Evolutionary conservation across 257 asterid genomes (phyloP), one percentile per base, ranked within the genome.

Genomic region (Primulina eburnea): DNA sequence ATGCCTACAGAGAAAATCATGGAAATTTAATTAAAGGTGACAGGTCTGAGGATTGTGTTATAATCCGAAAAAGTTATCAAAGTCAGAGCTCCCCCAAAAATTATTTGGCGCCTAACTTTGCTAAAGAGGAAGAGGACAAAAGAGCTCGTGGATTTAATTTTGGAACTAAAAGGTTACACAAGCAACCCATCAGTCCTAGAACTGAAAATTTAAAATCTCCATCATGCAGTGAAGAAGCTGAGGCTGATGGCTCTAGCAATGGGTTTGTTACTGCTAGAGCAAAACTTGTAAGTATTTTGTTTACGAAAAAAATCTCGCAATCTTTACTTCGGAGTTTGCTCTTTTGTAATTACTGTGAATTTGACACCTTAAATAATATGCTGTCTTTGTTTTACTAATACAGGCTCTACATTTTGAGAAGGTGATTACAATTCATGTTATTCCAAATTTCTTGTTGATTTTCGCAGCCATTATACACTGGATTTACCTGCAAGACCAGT

Each of bases 211-310:
- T 75, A 26, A 83, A 83, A 76, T 87, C 96, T 47, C 89, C 97
- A 47, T 76, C 84, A 33, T 70, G 75, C 75, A 67, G 62, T 65
- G 95, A 87, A 82, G 96, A 88, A 79, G 80, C 79, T 68, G 92
- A 81, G 17, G 58, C n/a, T 18, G 92, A 84, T 77, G 80, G 81
- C 73, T 76, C 96, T 34, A 77, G 80, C 73, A 84, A 80, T 73
- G 97, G 97, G 70, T 94, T 94, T 78, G 99, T 94, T 60, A 94
- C 97, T 76, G 99, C 97, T 62, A 87, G 92, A 76, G 79, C 89
- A 70, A 94, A 94, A 88, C 79, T 91, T 95, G 99, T 94, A 86
- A 72, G 81, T 37, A 21, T 68, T 70, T 71, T 57, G 60, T 65
- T 71, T 64, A 24, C 63, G 2, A 7, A 50, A 64, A 37, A 57